Evolutionary conservation across 768 basidiomycete species (phyloP).

Genomic region (Kwoniella shandongensis): DNA sequence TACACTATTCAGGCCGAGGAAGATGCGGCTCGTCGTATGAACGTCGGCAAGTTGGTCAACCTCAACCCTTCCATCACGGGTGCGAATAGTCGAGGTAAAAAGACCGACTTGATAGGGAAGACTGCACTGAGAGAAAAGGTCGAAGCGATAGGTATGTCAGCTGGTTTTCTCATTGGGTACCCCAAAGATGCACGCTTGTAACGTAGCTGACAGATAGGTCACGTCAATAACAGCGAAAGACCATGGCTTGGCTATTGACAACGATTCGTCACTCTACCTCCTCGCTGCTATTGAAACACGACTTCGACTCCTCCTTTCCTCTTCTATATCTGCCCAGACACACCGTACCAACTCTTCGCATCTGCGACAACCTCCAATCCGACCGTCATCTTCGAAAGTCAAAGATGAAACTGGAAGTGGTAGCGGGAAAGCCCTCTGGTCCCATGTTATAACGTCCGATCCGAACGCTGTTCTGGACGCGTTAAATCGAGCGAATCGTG

Average conservation of each 20-base stretch:
- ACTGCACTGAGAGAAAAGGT: constrained; percentile 10
- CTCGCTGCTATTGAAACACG: constrained; percentile 39
- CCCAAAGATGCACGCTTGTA: too few relatives aligned
- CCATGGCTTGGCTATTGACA: constrained; percentile 28
- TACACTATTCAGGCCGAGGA: constrained; percentile 34
- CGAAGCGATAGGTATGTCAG: constrained; percentile 17
- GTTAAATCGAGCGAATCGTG: constrained; percentile 27
- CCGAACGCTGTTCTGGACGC: constrained; percentile 25
- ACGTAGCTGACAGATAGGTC: too few relatives aligned
- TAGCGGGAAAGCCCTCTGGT: constrained; percentile 36
- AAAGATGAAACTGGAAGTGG: too few relatives aligned
- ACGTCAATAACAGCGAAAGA: constrained; percentile 27
- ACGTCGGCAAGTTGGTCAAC: constrained; percentile 24
- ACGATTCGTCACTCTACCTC: constrained; percentile 34
- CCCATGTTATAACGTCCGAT: constrained; percentile 24
- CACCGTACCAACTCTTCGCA: constrained; percentile 37
- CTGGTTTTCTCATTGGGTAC: not conserved
- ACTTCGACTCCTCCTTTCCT: constrained; percentile 25
- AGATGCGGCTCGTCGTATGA: constrained; percentile 37
- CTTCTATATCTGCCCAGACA: constrained; percentile 31
- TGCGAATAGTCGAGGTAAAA: constrained; percentile 23
- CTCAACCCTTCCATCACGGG: constrained; percentile 14
- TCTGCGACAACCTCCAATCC: constrained; percentile 21
- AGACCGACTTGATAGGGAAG: constrained; percentile 34
- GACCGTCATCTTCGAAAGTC: not conserved